Percentiles rank a stretch among this genome's conserved stretches.
phyloP scores from a whole-genome alignment of 2,329 filamentous ascomycete genomes.

The Amauroascus niger region DNA sequence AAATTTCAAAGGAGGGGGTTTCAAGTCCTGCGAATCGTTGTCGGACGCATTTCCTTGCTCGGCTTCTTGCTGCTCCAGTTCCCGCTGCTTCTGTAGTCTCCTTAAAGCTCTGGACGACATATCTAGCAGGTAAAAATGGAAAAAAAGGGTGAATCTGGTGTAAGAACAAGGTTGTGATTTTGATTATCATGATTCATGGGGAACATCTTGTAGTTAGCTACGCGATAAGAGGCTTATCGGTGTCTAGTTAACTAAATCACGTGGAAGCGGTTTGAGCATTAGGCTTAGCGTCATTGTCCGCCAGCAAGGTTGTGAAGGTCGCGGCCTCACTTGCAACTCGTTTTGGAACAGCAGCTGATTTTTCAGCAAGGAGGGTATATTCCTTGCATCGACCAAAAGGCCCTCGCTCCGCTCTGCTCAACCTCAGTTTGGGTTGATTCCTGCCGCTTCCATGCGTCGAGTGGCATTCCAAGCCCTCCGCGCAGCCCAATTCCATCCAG shows the following conservation, averaged over 20 bases:
- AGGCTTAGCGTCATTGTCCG: conserved; percentile 3
- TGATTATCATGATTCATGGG: no score
- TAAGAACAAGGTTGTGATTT: no score
- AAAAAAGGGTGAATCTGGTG: not conserved
- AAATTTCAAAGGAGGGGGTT: conserved; percentile 34
- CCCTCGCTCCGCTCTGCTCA: not conserved
- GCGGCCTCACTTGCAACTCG: not conserved
- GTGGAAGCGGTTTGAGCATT: not conserved
- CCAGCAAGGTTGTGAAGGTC: no score
- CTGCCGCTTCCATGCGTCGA: conserved; percentile 38
- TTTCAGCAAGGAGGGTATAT: not conserved
- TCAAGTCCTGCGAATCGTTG: conserved; percentile 34
- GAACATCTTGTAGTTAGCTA: no score
- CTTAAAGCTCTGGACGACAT: conserved; percentile 61
- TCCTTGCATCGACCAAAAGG: not conserved
- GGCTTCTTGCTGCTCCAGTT: conserved; percentile 40
- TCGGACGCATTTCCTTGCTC: conserved; percentile 33
- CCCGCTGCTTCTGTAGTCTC: conserved; percentile 53
- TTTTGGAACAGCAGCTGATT: not conserved
- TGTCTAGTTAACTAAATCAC: no score
- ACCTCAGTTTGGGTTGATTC: conserved; percentile 8
- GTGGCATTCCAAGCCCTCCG: conserved; percentile 39
- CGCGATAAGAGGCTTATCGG: not conserved
- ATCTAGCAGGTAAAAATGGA: conserved; percentile 8
- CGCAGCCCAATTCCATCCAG: conserved; percentile 38